Percentiles rank a stretch among this genome's conserved stretches.
Evolutionary conservation across 2,329 filamentous ascomycete species (phyloP).

Genomic region (Hypoxylon sp.): DNA sequence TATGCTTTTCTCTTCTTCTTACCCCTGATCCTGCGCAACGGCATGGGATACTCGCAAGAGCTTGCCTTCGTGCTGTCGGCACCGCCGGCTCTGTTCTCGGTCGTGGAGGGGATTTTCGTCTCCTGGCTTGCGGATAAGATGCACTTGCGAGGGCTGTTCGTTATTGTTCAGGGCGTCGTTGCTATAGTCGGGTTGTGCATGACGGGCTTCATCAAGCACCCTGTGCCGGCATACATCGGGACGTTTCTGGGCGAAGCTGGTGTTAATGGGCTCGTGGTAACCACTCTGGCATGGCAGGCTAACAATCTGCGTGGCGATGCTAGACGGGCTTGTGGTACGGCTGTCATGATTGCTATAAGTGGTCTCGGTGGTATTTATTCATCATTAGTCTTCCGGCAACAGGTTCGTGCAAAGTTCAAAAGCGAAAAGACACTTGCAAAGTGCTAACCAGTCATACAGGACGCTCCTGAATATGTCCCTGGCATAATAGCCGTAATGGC

Average conservation of each 20-base stretch:
- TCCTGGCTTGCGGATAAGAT: conserved; percentile 47
- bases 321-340: conserved; percentile 32
- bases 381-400: conserved; percentile 36
- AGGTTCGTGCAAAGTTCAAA: conserved; percentile 20
- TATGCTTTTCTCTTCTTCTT: conserved; percentile 41
- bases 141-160: conserved; percentile 39
- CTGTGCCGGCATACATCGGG: conserved; percentile 39
- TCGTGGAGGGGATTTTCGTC: conserved; percentile 45
- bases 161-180: conserved; percentile 33
- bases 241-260: conserved; percentile 46
- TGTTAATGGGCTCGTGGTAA: conserved; percentile 44
- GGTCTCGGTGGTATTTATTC: conserved; percentile 36
- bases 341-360: conserved; percentile 32
- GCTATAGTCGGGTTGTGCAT: conserved; percentile 38
- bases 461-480: conserved; percentile 32
- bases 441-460: conserved; percentile 18
- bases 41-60: conserved; percentile 36
- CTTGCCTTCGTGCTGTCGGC: conserved; percentile 48
- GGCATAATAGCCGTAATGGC: conserved; percentile 39
- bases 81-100: conserved; percentile 48
- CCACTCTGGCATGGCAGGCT: conserved; percentile 42
- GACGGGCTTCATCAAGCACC: conserved; percentile 35
- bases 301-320: conserved; percentile 48
- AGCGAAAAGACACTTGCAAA: neutral
- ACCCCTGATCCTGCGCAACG: conserved; percentile 36